Evolutionary conservation across 306 rosid species (phyloP), one percentile per base, ranked within the genome.

Genomic region (Cucurbita moschata): DNA sequence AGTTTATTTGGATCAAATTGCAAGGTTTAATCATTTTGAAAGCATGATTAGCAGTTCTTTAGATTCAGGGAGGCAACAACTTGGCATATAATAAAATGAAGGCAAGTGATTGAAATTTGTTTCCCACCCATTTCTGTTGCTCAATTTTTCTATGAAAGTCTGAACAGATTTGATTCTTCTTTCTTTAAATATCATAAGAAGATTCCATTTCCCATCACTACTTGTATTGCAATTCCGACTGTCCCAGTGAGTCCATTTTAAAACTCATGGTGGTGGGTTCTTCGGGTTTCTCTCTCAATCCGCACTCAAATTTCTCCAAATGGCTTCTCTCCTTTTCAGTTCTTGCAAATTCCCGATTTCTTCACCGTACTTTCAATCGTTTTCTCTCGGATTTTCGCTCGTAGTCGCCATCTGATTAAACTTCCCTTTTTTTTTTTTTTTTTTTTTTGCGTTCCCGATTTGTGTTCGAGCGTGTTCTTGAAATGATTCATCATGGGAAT

Each of bases 311-410:
- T 59, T 23, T 58, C n/a, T 74, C n/a, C 70, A 74, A 26, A 74
- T 74, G 77, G 77, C 49, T 62, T 47, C 7, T 49, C 43, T 60
- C 71, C n/a, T 74, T 60, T 59, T 74, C 77, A 21, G 62, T 49
- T 59, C 11, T 18, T 35, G 46, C 71, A 47, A 47, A 59, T 39
- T 59, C 65, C 65, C 76, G 19, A 55, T 54, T 35, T 37, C 57
- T 13, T 57, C 53, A 26, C 77, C 77, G 46, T 74, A 71, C 59
- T 1, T 59, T 15, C 58, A 66, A 49, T 49, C 46, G 30, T 12
- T 47, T 44, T 74, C 57, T 44, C 68, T 74, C 58, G 69, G 66
- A 8, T 42, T 74, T 47, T 46, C 60, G 57, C n/a, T 4, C 46
- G 59, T 71, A 60, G 77, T 74, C 68, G 15, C 71, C 35, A 26